phyloP scores from a whole-genome alignment of 441 rosid genomes.

The Lepidium campestre region DNA sequence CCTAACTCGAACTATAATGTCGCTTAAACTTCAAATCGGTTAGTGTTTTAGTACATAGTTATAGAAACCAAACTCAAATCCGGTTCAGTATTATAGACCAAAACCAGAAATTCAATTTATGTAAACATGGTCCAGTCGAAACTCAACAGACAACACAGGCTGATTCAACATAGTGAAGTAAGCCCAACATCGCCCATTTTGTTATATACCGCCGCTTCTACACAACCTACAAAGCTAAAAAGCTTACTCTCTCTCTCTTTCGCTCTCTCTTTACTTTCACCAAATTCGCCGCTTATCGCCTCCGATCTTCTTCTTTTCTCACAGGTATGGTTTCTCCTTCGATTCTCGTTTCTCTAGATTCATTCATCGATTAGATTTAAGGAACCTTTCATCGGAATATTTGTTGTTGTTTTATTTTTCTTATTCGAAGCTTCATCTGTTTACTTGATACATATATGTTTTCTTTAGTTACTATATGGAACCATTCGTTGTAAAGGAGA shows the following conservation, averaged over 20 bases:
- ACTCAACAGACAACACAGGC: background rate
- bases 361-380: constrained; percentile 1
- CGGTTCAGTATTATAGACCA: background rate
- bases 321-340: constrained; percentile 4
- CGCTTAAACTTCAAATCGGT: background rate
- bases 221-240: constrained; percentile 20
- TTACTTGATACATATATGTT: constrained; percentile 4
- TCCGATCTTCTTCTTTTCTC: constrained; percentile 13
- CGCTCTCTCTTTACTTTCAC: background rate
- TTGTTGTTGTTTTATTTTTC: background rate
- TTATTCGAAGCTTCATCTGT: background rate
- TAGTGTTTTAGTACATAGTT: background rate
- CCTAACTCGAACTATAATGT: background rate
- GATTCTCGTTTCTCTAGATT: constrained; percentile 17
- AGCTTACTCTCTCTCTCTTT: constrained; percentile 2
- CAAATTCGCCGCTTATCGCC: constrained; percentile 25
- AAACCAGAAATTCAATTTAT: background rate
- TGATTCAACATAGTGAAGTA: background rate
- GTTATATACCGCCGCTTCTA: constrained; percentile 20
- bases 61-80: background rate
- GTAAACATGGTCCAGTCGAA: background rate
- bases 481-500: constrained; percentile 27
- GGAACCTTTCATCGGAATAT: background rate
- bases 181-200: constrained; percentile 16
- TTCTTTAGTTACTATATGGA: constrained; percentile 23